Base-by-base conservation (phyloP, 2,329 filamentous ascomycete genomes). In the Scedosporium minutisporum region DNA sequence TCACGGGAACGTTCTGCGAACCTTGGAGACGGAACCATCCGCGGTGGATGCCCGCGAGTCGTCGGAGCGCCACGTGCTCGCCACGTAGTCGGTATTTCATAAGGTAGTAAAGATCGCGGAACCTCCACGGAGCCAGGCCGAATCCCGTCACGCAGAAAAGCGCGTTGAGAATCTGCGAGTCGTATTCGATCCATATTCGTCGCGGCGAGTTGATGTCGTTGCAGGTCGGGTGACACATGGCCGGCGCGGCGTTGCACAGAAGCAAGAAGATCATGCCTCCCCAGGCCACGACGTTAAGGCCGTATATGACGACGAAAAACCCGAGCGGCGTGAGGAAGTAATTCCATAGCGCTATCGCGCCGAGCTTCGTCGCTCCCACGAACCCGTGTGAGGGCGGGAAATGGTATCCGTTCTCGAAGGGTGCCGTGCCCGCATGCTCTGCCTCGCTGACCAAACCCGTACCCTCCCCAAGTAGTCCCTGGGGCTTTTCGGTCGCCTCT, bases 181-280 rank as follows among this genome's bases (percentile, higher is more conserved):
- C 89, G 68, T 85, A 87, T 74, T 96, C 91, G 67, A 96, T 85
- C 91, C 92, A 96, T 64, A 87, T 87, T 21, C 88, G 80, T n/a
- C 91, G 84, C 1, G 90, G 86, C 0, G 89, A 91, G 69, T 91
- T 78, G 71, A 91, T 87, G 67, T 89, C 80, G 70, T 90, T 81
- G 76, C 90, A 93, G 42, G 77, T 77, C 0, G 82, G 87, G 67
- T 80, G 72, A 77, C 90, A 91, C 89, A 91, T 91, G 64, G 85
- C 84, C 6, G 87, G 87, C 2, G 84, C 78, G 21, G 82, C 90
- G 69, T 91, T 90, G 77, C 87, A 89, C 27, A 96, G 84, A 2
- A 96, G 79, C 18, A 96, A 78, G 75, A 96, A 96, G 41, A 96
- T 80, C 91, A 96, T 96, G 63, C 89, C 91, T 60, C 91, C 91